These are phyloP conservation scores for Trichoderma simmonsii DNA, from an alignment of 2,329 filamentous ascomycete species.

Conservation along the genomic window DNA sequence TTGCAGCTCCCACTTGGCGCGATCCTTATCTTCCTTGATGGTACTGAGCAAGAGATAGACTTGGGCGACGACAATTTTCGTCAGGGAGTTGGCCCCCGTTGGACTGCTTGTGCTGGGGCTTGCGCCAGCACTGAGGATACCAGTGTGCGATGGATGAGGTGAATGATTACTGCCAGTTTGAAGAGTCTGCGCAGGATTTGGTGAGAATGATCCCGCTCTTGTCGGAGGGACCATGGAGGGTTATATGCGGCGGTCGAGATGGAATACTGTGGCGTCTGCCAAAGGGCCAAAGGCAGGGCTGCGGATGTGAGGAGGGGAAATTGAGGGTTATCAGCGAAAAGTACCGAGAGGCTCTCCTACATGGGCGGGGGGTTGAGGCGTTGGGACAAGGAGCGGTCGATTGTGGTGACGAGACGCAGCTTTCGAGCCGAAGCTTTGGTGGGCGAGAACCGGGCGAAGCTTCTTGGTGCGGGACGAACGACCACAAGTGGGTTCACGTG, in stretches of 20 bases:
- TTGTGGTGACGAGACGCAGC: slow-evolving; percentile 5
- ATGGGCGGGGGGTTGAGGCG: slow-evolving; percentile 32
- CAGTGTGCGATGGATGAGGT: slow-evolving; percentile 55
- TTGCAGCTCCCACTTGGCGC: slow-evolving; percentile 88
- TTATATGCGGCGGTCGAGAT: slow-evolving; percentile 34
- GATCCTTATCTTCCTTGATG: slow-evolving; percentile 89
- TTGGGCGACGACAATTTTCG: slow-evolving; percentile 93
- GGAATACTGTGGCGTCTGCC: slow-evolving; percentile 37
- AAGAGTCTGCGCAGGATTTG: slow-evolving; percentile 56
- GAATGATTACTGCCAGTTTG: slow-evolving; percentile 56
- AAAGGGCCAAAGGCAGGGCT: slow-evolving; percentile 35
- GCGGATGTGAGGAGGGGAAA: slow-evolving; percentile 28
- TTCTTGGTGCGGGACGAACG: slow-evolving; percentile 9
- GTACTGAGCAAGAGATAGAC: slow-evolving; percentile 91
- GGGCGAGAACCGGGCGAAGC: slow-evolving; percentile 2
- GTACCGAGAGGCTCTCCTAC: slow-evolving; percentile 32
- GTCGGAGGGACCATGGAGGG: slow-evolving; percentile 57
- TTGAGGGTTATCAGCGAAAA: slow-evolving; percentile 25
- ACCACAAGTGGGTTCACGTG: slow-evolving; percentile 18
- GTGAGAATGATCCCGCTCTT: slow-evolving; percentile 63
- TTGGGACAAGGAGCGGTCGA: not conserved
- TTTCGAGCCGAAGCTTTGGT: slow-evolving; percentile 4
- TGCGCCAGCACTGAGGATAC: slow-evolving; percentile 57
- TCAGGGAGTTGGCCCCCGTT: slow-evolving; percentile 65
- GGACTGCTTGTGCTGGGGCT: slow-evolving; percentile 62